These are phyloP conservation scores for Plectosphaerella plurivora DNA, from an alignment of 2,329 filamentous ascomycete genomes.

Conservation along the genomic window DNA sequence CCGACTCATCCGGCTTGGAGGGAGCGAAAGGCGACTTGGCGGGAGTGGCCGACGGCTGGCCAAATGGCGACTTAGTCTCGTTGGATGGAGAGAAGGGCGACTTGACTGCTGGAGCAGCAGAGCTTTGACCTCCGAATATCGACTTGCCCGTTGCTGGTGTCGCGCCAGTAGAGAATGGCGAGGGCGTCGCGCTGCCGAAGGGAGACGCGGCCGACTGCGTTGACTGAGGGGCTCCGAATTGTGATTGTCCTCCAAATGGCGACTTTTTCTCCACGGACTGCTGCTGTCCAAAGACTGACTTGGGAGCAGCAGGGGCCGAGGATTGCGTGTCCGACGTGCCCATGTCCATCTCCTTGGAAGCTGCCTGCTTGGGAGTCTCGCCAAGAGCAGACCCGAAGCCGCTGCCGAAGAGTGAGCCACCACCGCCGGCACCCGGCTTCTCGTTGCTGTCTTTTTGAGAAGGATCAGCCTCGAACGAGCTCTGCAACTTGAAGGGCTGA, in stretches of 20 bases:
- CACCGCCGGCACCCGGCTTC: conserved; percentile 38
- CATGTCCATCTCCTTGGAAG: conserved; percentile 51
- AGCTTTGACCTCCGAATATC: no score
- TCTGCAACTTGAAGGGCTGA: conserved; percentile 59
- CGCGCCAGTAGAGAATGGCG: no score
- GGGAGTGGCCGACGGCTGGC: background rate
- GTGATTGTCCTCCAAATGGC: background rate
- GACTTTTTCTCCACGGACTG: background rate
- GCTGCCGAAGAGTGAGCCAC: conserved; percentile 53
- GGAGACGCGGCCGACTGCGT: background rate
- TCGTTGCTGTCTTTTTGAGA: conserved; percentile 55
- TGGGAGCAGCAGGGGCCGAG: no score
- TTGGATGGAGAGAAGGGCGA: background rate
- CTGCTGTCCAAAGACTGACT: background rate
- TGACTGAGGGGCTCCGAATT: background rate
- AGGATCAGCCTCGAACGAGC: conserved; percentile 63
- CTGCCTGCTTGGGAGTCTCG: conserved; percentile 34
- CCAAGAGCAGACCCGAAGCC: conserved; percentile 56
- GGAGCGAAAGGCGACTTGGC: background rate
- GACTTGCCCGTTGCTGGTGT: no score
- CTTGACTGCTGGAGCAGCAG: background rate
- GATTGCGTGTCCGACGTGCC: conserved; percentile 26
- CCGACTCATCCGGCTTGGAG: background rate
- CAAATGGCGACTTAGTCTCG: background rate
- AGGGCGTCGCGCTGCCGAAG: background rate